These are phyloP conservation scores for Colletotrichum endophyticum DNA, from an alignment of 2,329 filamentous ascomycete species.

Conservation along the genomic window DNA sequence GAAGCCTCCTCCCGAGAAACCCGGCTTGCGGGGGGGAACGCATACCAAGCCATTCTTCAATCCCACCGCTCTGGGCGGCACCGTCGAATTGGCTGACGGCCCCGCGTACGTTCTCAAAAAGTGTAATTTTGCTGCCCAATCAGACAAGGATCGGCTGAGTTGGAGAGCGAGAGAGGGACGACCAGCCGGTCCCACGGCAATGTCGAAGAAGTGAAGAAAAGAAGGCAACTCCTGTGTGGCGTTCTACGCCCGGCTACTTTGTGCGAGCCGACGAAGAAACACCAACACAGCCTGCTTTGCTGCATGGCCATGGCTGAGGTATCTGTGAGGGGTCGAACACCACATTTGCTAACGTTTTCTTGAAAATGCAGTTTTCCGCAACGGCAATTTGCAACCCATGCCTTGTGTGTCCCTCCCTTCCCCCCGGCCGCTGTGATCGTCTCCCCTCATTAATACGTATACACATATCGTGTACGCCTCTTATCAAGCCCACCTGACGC, in stretches of 20 bases:
- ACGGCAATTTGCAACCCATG: background rate
- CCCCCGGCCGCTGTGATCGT: background rate
- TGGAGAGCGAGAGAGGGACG: background rate
- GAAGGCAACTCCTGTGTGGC: constrained; percentile 10
- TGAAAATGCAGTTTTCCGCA: constrained; percentile 12
- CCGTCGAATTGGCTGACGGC: background rate
- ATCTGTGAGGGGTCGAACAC: background rate
- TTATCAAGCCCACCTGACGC: constrained; percentile 8
- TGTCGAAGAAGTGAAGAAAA: background rate
- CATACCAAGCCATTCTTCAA: background rate
- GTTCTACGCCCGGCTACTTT: constrained; percentile 5
- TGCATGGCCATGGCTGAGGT: background rate
- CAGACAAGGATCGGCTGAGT: constrained; percentile 3
- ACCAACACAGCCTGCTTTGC: background rate
- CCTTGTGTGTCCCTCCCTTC: background rate
- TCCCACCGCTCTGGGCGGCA: background rate
- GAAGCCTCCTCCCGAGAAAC: background rate
- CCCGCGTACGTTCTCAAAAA: background rate
- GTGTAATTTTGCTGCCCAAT: background rate
- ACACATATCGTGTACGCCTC: background rate
- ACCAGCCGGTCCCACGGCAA: background rate
- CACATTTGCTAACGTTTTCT: background rate
- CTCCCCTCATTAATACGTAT: background rate
- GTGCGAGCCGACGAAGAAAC: background rate
- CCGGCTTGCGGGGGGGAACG: background rate